Conservation (phyloP, 805 yeast genomes). For the Myxozyma geophila region DNA sequence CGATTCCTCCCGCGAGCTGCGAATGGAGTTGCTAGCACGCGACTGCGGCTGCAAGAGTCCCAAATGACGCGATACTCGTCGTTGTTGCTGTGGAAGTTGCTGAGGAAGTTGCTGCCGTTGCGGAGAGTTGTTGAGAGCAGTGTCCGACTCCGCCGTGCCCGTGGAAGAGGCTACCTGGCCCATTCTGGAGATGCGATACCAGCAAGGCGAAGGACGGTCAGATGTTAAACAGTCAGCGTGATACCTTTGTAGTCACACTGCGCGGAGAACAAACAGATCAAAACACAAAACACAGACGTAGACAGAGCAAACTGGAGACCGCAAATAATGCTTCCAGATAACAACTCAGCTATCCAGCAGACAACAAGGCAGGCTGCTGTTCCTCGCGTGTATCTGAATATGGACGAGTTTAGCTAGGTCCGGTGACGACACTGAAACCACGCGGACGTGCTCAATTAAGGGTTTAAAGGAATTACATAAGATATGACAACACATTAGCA, state of each 20-base stretch:
- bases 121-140: background rate
- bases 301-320: background rate
- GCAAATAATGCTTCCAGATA: background rate
- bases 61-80: slow-evolving; percentile 22
- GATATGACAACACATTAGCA: too few species aligned
- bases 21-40: background rate
- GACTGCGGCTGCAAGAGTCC: slow-evolving; percentile 15
- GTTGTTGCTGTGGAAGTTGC: slow-evolving; percentile 9
- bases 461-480: background rate
- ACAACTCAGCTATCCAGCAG: background rate
- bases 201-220: background rate
- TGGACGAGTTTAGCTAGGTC: background rate
- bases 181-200: background rate
- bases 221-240: background rate
- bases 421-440: slow-evolving; percentile 1
- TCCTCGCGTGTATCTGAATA: too few species aligned
- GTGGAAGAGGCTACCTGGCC: slow-evolving; percentile 12
- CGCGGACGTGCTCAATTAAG: background rate
- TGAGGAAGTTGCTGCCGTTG: background rate
- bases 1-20: background rate
- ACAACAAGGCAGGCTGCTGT: too few species aligned
- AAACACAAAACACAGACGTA: background rate
- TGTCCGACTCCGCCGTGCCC: background rate
- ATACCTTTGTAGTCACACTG: background rate
- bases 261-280: background rate